Conservation (phyloP, 805 yeast genomes). For the Kluyveromyces wickerhamii region DNA sequence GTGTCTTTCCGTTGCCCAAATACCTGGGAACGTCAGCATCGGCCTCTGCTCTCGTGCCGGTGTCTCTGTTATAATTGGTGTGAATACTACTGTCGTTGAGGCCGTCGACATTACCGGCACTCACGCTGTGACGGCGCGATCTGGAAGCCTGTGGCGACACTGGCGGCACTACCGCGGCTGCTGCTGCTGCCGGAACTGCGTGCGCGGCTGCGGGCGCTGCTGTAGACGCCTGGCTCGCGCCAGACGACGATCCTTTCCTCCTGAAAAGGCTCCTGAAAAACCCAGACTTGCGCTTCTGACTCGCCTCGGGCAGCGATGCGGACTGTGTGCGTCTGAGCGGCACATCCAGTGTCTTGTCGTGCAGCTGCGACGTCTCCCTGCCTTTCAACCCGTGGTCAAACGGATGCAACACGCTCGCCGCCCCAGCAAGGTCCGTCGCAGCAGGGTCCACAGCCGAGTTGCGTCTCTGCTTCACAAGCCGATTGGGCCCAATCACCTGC, state of each 20-base stretch:
- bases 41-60: neutral
- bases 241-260: conserved; percentile 11
- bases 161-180: too few relatives aligned
- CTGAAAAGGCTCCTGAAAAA: conserved; percentile 33
- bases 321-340: conserved; percentile 29
- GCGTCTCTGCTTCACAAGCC: conserved; percentile 6
- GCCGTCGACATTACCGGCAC: neutral
- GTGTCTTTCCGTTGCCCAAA: neutral
- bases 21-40: neutral
- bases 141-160: neutral
- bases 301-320: conserved; percentile 16
- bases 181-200: too few relatives aligned
- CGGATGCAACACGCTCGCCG: neutral
- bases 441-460: conserved; percentile 1
- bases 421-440: neutral
- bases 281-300: conserved; percentile 27
- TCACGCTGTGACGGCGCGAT: neutral
- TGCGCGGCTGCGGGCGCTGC: neutral
- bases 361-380: neutral
- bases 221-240: neutral
- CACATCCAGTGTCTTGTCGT: neutral
- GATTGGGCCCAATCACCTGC: conserved; percentile 5
- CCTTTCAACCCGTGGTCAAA: neutral
- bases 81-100: neutral
- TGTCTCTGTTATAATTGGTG: neutral